Conservation (phyloP, 371 early-diverging fungal genomes). For the Dichotomocladium elegans region DNA sequence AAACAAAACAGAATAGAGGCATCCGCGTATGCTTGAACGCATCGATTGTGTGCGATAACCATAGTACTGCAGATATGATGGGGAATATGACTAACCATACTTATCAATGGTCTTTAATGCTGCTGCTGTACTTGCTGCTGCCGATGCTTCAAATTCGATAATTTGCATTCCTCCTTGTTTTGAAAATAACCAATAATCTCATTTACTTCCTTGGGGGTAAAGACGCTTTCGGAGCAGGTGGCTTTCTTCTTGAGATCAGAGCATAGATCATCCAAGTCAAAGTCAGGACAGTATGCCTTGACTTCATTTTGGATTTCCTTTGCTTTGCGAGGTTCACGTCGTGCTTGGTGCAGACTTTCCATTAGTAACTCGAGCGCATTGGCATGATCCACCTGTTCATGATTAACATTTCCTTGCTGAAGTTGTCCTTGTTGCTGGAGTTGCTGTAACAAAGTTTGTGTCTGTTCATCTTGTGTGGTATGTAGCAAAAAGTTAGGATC, state of each 20-base stretch:
- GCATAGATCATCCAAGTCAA: slow-evolving; percentile 25
- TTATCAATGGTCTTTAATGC: too few relatives aligned
- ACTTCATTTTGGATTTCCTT: slow-evolving; percentile 17
- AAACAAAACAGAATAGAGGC: too few relatives aligned
- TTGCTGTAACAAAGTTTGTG: too few relatives aligned
- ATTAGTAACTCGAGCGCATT: not conserved
- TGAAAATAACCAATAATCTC: slow-evolving; percentile 4
- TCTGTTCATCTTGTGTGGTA: too few relatives aligned
- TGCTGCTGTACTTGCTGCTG: too few relatives aligned
- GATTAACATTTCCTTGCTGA: not conserved
- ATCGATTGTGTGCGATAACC: too few relatives aligned
- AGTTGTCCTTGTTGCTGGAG: slow-evolving; percentile 1
- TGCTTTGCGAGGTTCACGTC: slow-evolving; percentile 16
- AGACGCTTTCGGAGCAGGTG: not conserved
- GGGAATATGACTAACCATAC: too few relatives aligned
- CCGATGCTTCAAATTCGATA: too few relatives aligned
- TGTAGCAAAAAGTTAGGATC: too few relatives aligned
- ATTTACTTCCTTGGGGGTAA: slow-evolving; percentile 3
- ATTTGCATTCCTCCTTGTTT: not conserved
- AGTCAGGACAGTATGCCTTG: slow-evolving; percentile 17
- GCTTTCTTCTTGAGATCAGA: slow-evolving; percentile 16
- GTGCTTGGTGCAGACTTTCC: slow-evolving; percentile 4
- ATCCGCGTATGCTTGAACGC: too few relatives aligned
- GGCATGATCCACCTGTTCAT: not conserved
- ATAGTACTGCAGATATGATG: too few relatives aligned